phyloP scores from a whole-genome alignment of 116 monocot genomes.

The Iris pallida region DNA sequence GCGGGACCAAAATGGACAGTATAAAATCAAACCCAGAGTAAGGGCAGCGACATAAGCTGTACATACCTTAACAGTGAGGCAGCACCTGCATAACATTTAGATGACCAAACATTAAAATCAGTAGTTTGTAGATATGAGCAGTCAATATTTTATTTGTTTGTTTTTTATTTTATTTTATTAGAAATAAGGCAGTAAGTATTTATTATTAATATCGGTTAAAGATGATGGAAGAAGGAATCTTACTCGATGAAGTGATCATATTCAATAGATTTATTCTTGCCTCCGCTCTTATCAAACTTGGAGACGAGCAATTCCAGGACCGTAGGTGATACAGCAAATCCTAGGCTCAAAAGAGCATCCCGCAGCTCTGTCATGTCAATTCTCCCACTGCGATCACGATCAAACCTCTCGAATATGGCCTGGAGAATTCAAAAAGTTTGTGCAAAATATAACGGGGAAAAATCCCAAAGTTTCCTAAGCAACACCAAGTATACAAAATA shows the following conservation, averaged over 20 bases:
- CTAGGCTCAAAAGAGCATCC: conserved; percentile 85
- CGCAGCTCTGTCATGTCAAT: conserved; percentile 71
- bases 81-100: conserved; percentile 61
- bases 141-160: too few species aligned
- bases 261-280: conserved; percentile 61
- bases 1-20: too few species aligned
- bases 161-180: too few species aligned
- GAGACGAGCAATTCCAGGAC: conserved; percentile 81
- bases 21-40: too few species aligned
- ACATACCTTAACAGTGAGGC: conserved; percentile 67
- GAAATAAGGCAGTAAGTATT: too few species aligned
- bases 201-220: too few species aligned
- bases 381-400: conserved; percentile 87
- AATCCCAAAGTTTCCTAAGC: too few species aligned
- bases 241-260: conserved; percentile 88
- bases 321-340: conserved; percentile 64
- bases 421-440: conserved; percentile 14
- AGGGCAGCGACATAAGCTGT: too few species aligned
- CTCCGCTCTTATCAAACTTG: conserved; percentile 79
- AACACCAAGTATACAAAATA: too few species aligned
- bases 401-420: conserved; percentile 86
- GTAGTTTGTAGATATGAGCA: too few species aligned
- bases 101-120: background rate
- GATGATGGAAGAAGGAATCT: conserved; percentile 5
- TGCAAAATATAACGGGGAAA: too few species aligned